Conservation (phyloP, 1,139 yeast species). For the Hansenula anomala region DNA sequence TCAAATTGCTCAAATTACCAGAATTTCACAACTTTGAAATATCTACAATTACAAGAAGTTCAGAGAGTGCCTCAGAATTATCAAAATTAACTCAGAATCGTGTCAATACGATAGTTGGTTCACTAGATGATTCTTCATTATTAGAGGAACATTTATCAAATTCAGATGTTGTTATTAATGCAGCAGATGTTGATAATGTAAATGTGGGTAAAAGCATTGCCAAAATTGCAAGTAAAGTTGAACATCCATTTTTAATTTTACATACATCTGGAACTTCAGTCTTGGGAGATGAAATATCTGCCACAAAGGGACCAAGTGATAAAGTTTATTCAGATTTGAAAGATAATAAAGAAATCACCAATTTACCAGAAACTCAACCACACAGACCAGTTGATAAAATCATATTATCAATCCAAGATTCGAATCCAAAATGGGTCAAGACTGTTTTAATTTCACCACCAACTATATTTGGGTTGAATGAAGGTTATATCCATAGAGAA, state of each 20-base stretch:
- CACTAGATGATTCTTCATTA: conserved; percentile 24
- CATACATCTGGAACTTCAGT: conserved; percentile 34
- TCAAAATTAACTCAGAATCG: conserved; percentile 18
- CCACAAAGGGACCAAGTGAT: conserved; percentile 20
- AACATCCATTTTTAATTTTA: conserved; percentile 26
- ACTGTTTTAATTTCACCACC: conserved; percentile 9
- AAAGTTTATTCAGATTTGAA: conserved; percentile 29
- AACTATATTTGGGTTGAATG: conserved; percentile 6
- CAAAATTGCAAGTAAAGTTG: conserved; percentile 23
- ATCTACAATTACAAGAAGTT: conserved; percentile 12
- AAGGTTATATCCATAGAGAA: conserved; percentile 31
- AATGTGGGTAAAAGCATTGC: conserved; percentile 22
- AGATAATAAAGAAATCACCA: conserved; percentile 27
- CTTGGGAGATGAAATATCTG: too few relatives aligned
- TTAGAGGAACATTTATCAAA: conserved; percentile 22
- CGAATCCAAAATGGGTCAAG: conserved; percentile 5
- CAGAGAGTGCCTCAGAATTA: conserved; percentile 25
- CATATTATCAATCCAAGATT: conserved; percentile 28
- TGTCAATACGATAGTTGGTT: conserved; percentile 22
- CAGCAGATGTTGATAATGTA: conserved; percentile 37
- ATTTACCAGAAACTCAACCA: too few relatives aligned
- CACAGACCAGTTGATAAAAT: conserved; percentile 35
- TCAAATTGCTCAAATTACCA: conserved; percentile 16
- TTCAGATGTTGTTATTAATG: conserved; percentile 31
- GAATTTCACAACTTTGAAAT: not conserved